Evolutionary conservation across 2,329 filamentous ascomycete species (phyloP).

Genomic region (Xylaria sp.): DNA sequence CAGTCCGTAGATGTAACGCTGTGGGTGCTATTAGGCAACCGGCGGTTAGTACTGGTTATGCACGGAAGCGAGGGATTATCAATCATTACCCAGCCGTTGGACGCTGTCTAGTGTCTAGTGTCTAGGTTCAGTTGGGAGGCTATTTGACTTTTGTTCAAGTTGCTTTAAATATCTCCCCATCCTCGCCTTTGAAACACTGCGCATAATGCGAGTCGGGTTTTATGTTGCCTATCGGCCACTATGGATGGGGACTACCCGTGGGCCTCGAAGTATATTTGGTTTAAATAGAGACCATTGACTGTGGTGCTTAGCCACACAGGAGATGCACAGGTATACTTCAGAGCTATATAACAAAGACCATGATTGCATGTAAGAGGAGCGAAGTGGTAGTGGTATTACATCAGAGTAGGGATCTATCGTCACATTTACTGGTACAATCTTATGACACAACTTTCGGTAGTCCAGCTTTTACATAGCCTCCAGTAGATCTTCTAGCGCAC

Average conservation of each 20-base stretch:
- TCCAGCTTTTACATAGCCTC: constrained; percentile 1
- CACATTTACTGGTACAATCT: constrained; percentile 6
- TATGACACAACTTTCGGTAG: neutral
- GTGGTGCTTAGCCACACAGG: neutral
- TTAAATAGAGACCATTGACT: neutral
- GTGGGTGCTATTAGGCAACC: too few species aligned
- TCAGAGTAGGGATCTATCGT: constrained; percentile 10
- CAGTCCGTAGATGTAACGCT: neutral
- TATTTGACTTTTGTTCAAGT: too few species aligned
- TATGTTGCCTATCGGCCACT: too few species aligned
- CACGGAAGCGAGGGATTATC: too few species aligned
- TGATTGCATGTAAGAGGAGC: neutral
- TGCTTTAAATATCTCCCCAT: too few species aligned
- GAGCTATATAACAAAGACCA: neutral
- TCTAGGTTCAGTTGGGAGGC: too few species aligned
- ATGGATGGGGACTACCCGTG: too few species aligned
- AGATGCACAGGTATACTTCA: neutral
- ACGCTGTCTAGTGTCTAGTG: too few species aligned
- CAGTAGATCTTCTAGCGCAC: constrained; percentile 20
- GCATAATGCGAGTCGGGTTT: too few species aligned
- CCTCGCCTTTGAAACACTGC: too few species aligned
- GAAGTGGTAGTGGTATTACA: neutral
- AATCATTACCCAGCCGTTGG: too few species aligned
- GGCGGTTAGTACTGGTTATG: too few species aligned
- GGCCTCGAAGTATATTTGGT: neutral